phyloP scores from a whole-genome alignment of 495 filamentous ascomycete genomes.

The Neurospora sp. region DNA sequence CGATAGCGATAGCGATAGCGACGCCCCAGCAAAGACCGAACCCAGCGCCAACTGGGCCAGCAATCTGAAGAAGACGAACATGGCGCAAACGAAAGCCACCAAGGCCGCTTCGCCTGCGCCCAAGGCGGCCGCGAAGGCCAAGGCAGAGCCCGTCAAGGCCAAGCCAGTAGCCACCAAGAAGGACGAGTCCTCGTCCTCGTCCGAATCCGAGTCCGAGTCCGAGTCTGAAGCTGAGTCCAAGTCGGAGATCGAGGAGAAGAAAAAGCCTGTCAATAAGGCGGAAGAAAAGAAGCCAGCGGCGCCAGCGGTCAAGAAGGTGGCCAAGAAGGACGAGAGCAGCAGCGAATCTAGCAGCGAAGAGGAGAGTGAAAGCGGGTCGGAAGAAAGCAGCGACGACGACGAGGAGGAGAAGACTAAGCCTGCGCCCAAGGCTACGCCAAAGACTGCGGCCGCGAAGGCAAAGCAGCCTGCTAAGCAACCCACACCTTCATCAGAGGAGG shows the following conservation, averaged over 20 bases:
- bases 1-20: slow-evolving; percentile 18
- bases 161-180: slow-evolving; percentile 9
- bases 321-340: slow-evolving; percentile 8
- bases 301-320: slow-evolving; percentile 2
- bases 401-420: not conserved
- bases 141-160: not conserved
- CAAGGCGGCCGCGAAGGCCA: slow-evolving; percentile 2
- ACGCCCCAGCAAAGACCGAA: slow-evolving; percentile 2
- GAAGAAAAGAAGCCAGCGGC: slow-evolving; percentile 4
- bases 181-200: not conserved
- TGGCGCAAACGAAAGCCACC: slow-evolving; percentile 3
- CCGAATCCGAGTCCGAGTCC: slow-evolving; percentile 11
- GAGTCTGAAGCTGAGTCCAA: slow-evolving; percentile 16
- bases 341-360: not conserved
- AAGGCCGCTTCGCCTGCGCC: not conserved
- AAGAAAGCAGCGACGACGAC: not conserved
- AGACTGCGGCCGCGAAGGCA: not conserved
- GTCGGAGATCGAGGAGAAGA: slow-evolving; percentile 3
- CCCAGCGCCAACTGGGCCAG: slow-evolving; percentile 1
- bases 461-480: not conserved
- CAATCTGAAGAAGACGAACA: slow-evolving; percentile 7
- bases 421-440: slow-evolving; percentile 4
- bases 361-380: not conserved
- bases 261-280: not conserved
- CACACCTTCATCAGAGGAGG: slow-evolving; percentile 8